phyloP scores from a whole-genome alignment of 805 yeast genomes.

The Wickerhamomyces canadensis region DNA sequence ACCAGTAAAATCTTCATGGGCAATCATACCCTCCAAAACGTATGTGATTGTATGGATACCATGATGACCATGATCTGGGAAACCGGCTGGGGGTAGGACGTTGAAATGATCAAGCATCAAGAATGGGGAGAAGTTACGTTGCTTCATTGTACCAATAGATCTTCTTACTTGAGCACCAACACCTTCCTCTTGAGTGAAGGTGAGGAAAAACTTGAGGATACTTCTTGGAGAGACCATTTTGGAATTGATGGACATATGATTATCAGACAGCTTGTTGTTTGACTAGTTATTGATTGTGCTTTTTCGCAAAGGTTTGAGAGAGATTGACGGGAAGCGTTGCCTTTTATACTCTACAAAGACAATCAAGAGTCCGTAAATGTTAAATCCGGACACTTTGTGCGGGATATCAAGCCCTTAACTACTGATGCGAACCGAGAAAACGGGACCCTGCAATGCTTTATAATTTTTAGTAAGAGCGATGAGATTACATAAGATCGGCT shows the following conservation, averaged over 20 bases:
- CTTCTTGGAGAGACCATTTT: constrained; percentile 33
- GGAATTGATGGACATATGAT: too few species aligned
- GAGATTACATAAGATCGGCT: background rate
- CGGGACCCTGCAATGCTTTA: background rate
- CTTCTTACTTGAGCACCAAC: constrained; percentile 85
- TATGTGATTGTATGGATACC: constrained; percentile 81
- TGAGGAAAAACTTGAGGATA: constrained; percentile 45
- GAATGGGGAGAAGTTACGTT: constrained; percentile 78
- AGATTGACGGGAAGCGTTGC: background rate
- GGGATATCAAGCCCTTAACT: too few species aligned
- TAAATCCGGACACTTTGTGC: background rate
- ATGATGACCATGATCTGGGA: constrained; percentile 80
- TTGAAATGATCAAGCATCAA: constrained; percentile 76
- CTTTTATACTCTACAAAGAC: background rate
- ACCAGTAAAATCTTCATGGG: constrained; percentile 87
- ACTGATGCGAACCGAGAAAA: too few species aligned
- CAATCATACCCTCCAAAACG: constrained; percentile 57
- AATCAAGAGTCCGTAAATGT: too few species aligned
- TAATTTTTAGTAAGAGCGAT: background rate
- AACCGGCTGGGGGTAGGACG: constrained; percentile 60
- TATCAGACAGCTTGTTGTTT: too few species aligned
- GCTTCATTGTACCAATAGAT: constrained; percentile 62
- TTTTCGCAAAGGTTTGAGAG: background rate
- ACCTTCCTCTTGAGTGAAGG: constrained; percentile 75
- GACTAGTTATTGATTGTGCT: background rate